Conservation (phyloP, 345 rosid genomes). For the Alliaria petiolata region DNA sequence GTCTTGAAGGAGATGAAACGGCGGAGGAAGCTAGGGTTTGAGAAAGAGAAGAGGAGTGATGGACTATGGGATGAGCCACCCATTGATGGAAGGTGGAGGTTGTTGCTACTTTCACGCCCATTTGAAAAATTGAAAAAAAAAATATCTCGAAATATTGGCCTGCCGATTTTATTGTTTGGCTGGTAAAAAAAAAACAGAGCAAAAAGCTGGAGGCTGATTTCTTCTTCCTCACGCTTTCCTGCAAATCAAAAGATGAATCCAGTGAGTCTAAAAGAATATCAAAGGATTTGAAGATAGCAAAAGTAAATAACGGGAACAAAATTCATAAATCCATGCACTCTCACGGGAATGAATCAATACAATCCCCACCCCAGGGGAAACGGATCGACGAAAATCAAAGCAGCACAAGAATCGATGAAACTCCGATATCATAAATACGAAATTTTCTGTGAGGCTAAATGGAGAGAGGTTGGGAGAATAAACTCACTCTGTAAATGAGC, state of each 20-base stretch:
- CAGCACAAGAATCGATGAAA: slow-evolving; percentile 18
- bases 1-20: slow-evolving; percentile 53
- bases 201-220: background rate
- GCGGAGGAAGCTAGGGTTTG: slow-evolving; percentile 58
- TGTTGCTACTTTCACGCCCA: slow-evolving; percentile 68
- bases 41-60: slow-evolving; percentile 51
- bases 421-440: background rate
- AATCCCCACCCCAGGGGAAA: slow-evolving; percentile 19
- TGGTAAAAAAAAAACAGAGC: background rate
- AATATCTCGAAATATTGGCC: background rate
- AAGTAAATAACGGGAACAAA: background rate
- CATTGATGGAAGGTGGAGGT: slow-evolving; percentile 48
- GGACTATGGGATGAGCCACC: slow-evolving; percentile 52
- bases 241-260: slow-evolving; percentile 19
- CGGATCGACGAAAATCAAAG: slow-evolving; percentile 32
- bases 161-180: background rate
- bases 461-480: background rate
- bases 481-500: slow-evolving; percentile 29
- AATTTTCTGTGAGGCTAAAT: background rate
- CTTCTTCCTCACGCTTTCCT: slow-evolving; percentile 31
- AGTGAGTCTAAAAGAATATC: too few relatives aligned
- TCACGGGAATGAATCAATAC: slow-evolving; percentile 30
- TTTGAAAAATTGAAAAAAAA: too few relatives aligned
- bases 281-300: background rate
- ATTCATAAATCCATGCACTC: slow-evolving; percentile 2